These are phyloP conservation scores for Ophiostoma sp. DNA, from an alignment of 2,329 filamentous ascomycete species.

Conservation along the genomic window DNA sequence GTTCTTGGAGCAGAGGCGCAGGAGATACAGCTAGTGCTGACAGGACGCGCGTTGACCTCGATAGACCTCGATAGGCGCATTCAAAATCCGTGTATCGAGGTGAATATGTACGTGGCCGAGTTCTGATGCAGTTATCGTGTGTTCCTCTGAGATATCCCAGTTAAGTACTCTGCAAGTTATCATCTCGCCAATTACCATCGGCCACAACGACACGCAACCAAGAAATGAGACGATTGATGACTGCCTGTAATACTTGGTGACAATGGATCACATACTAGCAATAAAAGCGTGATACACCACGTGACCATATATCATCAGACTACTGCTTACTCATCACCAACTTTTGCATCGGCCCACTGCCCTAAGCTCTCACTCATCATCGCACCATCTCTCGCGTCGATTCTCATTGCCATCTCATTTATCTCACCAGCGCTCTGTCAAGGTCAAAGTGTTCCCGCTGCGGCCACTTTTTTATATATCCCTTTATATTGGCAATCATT, in stretches of 20 bases:
- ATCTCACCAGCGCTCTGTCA: neutral
- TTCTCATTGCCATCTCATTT: constrained; percentile 6
- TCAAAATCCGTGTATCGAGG: neutral
- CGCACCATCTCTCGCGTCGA: neutral
- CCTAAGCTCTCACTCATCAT: neutral
- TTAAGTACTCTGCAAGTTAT: neutral
- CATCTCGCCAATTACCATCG: neutral
- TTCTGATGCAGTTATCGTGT: neutral
- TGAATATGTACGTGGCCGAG: neutral
- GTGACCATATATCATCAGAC: neutral
- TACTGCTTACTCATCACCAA: neutral
- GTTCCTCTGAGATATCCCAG: neutral
- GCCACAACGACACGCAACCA: neutral
- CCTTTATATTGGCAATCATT: neutral
- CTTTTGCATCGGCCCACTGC: neutral
- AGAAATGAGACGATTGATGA: neutral
- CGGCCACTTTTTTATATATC: neutral
- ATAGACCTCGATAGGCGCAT: neutral
- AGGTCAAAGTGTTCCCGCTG: neutral
- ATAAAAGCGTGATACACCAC: neutral
- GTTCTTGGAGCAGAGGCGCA: neutral
- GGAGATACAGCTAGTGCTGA: constrained; percentile 8
- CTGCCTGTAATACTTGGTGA: neutral
- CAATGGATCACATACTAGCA: neutral
- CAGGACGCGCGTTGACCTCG: too few relatives aligned